Percentiles rank a stretch among this genome's conserved stretches.
Conservation (phyloP, 768 basidiomycete species). For the Lyophyllum atratum region DNA sequence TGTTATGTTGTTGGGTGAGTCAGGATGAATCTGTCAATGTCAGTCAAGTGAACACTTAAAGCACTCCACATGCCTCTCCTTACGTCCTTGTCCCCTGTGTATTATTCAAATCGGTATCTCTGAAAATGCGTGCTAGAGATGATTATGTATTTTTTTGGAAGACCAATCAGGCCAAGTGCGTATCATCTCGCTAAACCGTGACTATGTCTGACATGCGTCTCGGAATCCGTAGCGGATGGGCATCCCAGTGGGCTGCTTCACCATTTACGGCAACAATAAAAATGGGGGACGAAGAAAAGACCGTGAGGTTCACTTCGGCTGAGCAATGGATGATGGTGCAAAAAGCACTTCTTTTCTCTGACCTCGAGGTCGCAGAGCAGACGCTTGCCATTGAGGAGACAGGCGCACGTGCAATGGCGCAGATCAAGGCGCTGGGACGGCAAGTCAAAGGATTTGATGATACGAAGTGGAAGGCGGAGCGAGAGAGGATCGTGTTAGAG, state of each 20-base stretch:
- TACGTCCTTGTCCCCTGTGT: background rate
- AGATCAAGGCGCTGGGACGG: conserved; percentile 57
- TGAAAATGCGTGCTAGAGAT: conserved; percentile 21
- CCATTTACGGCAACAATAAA: conserved; percentile 42
- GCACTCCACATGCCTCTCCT: background rate
- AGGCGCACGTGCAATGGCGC: conserved; percentile 33
- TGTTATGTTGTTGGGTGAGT: background rate
- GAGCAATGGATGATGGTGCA: conserved; percentile 75
- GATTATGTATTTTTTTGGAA: conserved; percentile 51
- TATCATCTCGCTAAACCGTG: background rate
- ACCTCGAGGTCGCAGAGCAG: conserved; percentile 41
- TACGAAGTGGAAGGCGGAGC: conserved; percentile 44
- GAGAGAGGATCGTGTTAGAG: conserved; percentile 52
- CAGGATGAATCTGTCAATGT: background rate
- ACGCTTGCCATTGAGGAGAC: conserved; percentile 38
- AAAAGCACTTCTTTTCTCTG: conserved; percentile 58
- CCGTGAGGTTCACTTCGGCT: conserved; percentile 43
- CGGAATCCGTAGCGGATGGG: conserved; percentile 39
- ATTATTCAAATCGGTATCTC: background rate
- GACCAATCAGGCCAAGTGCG: conserved; percentile 41
- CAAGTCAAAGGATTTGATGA: conserved; percentile 51
- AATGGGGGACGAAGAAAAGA: conserved; percentile 30
- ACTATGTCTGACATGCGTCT: background rate
- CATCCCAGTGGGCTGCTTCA: conserved; percentile 50
- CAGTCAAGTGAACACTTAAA: background rate